These are phyloP conservation scores for Penicillium oxalicum DNA, from an alignment of 2,329 filamentous ascomycete genomes.

Conservation along the genomic window DNA sequence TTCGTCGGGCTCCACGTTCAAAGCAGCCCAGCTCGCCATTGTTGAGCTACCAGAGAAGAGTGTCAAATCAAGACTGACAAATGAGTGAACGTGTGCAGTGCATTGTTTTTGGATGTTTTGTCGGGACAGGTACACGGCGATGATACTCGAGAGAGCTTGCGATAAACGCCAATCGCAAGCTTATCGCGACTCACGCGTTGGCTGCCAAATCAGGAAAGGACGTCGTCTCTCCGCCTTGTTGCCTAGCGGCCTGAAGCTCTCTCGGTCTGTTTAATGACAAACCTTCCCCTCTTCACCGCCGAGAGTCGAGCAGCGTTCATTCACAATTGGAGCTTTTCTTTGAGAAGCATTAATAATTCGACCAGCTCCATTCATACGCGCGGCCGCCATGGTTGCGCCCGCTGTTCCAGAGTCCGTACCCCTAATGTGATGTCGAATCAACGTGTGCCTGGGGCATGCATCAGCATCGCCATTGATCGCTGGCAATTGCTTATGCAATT, in stretches of 20 bases:
- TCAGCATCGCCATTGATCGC: slow-evolving; percentile 16
- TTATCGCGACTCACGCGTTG: slow-evolving; percentile 16
- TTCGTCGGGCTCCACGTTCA: slow-evolving; percentile 92
- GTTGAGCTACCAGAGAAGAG: slow-evolving; percentile 12
- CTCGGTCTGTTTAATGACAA: slow-evolving; percentile 10
- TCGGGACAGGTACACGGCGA: neutral
- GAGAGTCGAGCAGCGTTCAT: neutral
- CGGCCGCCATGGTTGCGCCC: slow-evolving; percentile 61
- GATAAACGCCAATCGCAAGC: slow-evolving; percentile 1
- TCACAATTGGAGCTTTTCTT: neutral
- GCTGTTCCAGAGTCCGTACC: slow-evolving; percentile 66
- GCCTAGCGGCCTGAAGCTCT: slow-evolving; percentile 20
- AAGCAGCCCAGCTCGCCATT: slow-evolving; percentile 67
- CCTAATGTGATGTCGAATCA: slow-evolving; percentile 18
- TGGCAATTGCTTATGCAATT: slow-evolving; percentile 1
- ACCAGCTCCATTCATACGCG: slow-evolving; percentile 16
- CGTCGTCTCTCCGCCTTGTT: slow-evolving; percentile 14
- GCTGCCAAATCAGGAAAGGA: slow-evolving; percentile 13
- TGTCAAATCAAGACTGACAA: neutral
- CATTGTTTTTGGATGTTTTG: too few relatives aligned
- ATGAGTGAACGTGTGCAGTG: neutral
- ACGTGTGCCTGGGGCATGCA: slow-evolving; percentile 25
- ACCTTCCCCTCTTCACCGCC: slow-evolving; percentile 7
- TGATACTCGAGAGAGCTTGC: neutral
- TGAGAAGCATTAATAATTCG: neutral